Base-by-base conservation (phyloP, 305 asterid species). In the Petunia hybrid region DNA sequence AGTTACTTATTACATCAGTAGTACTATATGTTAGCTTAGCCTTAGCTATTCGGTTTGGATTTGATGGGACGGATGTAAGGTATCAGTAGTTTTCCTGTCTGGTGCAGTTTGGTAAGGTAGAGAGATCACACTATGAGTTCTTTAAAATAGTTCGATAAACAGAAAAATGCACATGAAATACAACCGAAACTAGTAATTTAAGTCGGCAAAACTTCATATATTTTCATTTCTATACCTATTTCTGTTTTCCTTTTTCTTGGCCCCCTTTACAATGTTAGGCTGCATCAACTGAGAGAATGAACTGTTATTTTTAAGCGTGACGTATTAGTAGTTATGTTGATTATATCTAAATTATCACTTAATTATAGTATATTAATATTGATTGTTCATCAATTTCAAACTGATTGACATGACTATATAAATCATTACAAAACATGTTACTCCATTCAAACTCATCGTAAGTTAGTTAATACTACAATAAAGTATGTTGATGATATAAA, bases 1-100 rank as follows among this genome's bases (percentile, higher is more conserved):
- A 35, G 41, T 73, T 71, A 71, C 60, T 70, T 4, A 70, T 69
- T 69, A 69, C n/a, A 43, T 40, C 41, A 69, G 42, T 16, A 40
- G 36, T 46, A 35, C 40, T 31, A 22, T 22, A 22, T 22, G 31
- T 22, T 22, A 22, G 31, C 31, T 22, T 22, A 22, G 31, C 13
- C 40, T 39, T 39, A 65, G 5, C 12, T 40, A 10, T 38, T 64
- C 38, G 70, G 51, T 40, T 40, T 36, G 3, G 3, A 73, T 73
- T 35, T 51, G 48, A 73, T 6, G 1, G 36, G 12, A 10, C 12
- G 39, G 10, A 70, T 45, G 7, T 70, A 74, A 74, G n/a, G 14
- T 74, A 51, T 51, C 45, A 1, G 36, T 13, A 13, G 36, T 36
- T 73, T 73, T 14, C 1, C 35, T 73, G 4, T 51, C 14, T 36